These are phyloP conservation scores for Fusarium nygamai DNA, from an alignment of 2,329 filamentous ascomycete genomes.

Conservation along the genomic window DNA sequence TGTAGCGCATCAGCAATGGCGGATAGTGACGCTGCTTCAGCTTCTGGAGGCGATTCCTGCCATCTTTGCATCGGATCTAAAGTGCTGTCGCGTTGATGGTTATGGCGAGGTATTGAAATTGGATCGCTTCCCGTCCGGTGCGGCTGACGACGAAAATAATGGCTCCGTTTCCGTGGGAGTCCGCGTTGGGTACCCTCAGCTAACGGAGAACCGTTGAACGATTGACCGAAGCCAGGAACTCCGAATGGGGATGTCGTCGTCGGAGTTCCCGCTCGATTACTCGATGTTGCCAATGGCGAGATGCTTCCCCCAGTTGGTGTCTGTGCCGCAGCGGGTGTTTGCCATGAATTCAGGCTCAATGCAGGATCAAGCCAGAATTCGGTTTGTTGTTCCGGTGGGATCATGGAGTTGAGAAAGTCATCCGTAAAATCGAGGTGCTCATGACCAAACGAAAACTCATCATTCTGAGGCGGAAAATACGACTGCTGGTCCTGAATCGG, in stretches of 20 bases:
- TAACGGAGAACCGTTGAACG: neutral
- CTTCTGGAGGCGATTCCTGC: conserved; percentile 39
- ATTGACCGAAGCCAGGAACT: neutral
- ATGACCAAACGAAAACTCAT: neutral
- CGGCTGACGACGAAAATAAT: conserved; percentile 8
- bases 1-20: conserved; percentile 31
- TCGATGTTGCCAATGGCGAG: neutral
- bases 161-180: conserved; percentile 21
- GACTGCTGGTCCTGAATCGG: neutral
- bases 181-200: neutral
- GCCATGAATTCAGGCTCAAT: neutral
- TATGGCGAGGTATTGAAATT: conserved; percentile 9
- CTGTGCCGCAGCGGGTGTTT: neutral
- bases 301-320: neutral
- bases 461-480: neutral
- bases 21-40: conserved; percentile 33
- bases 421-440: neutral
- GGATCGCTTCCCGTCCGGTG: neutral
- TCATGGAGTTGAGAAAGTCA: neutral
- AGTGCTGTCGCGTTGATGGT: neutral
- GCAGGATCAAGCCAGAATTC: conserved; percentile 1
- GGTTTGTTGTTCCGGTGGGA: neutral
- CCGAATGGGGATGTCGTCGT: neutral
- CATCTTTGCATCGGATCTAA: conserved; percentile 36
- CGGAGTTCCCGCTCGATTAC: neutral